These are phyloP conservation scores for Metschnikowia corniflorae DNA, from an alignment of 805 yeast species.

Conservation along the genomic window DNA sequence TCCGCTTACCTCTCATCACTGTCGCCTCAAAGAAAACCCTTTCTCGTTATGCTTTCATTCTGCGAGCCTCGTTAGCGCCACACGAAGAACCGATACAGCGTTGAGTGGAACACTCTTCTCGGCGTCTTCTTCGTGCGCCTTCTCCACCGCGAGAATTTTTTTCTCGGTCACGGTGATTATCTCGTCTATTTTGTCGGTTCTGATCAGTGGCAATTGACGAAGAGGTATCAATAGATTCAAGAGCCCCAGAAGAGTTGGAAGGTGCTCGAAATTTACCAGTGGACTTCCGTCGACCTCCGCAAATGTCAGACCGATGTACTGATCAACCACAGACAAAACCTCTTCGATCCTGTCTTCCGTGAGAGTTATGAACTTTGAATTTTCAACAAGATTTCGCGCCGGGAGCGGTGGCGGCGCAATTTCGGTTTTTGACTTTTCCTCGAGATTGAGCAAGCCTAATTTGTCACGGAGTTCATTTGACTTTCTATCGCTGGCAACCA, in stretches of 20 bases:
- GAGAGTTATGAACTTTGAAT: slow-evolving; percentile 39
- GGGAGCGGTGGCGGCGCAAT: slow-evolving; percentile 22
- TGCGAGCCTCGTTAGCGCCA: slow-evolving; percentile 34
- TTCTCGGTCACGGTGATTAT: slow-evolving; percentile 17
- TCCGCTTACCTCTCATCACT: no score
- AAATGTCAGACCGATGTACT: slow-evolving; percentile 36
- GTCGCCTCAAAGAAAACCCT: no score
- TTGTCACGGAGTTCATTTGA: slow-evolving; percentile 13
- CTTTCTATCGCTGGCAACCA: slow-evolving; percentile 35
- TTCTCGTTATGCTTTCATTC: no score
- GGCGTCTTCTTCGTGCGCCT: slow-evolving; percentile 18
- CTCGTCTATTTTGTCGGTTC: slow-evolving; percentile 13
- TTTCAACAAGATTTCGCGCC: slow-evolving; percentile 20
- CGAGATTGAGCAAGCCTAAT: slow-evolving; percentile 8
- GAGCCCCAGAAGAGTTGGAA: slow-evolving; percentile 50
- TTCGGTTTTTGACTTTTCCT: slow-evolving; percentile 12
- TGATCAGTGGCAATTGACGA: slow-evolving; percentile 21
- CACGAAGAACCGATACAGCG: slow-evolving; percentile 31
- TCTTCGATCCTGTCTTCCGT: slow-evolving; percentile 40
- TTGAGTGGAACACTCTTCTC: slow-evolving; percentile 22
- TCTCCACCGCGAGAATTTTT: slow-evolving; percentile 17
- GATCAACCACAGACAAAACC: slow-evolving; percentile 41
- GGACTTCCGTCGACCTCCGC: slow-evolving; percentile 15
- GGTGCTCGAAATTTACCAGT: slow-evolving; percentile 22
- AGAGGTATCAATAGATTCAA: slow-evolving; percentile 49